A percentile compares a stretch with the other conserved stretches of the same genome.
Conservation (phyloP, 495 filamentous ascomycete species). For the Penicillium parvum region DNA sequence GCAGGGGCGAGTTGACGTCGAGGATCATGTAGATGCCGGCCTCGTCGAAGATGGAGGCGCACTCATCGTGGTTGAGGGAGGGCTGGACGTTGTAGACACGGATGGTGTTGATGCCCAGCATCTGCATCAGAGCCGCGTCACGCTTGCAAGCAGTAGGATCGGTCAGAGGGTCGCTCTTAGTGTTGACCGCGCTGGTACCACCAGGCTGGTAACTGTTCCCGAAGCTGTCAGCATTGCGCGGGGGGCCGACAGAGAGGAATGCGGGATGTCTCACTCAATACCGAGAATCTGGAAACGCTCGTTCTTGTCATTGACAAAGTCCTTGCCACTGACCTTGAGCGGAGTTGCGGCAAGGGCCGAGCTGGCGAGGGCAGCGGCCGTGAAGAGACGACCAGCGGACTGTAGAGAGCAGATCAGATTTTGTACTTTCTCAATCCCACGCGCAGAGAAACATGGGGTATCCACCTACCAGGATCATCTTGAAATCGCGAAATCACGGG, state of each 20-base stretch:
- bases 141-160: constrained; percentile 72
- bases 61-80: constrained; percentile 77
- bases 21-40: constrained; percentile 68
- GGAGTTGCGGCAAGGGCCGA: constrained; percentile 64
- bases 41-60: constrained; percentile 86
- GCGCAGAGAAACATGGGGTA: no score
- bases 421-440: no score
- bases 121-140: constrained; percentile 90
- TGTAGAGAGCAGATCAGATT: no score
- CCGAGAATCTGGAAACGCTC: constrained; percentile 86
- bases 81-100: constrained; percentile 92
- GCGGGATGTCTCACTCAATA: constrained; percentile 56
- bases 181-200: constrained; percentile 74
- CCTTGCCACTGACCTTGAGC: constrained; percentile 66
- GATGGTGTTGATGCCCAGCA: constrained; percentile 83
- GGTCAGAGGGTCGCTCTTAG: constrained; percentile 67
- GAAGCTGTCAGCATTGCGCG: constrained; percentile 11
- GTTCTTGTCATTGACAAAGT: constrained; percentile 79
- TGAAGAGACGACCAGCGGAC: constrained; percentile 30
- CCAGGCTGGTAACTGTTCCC: constrained; percentile 76
- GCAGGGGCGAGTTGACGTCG: constrained; percentile 90
- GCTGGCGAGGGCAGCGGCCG: constrained; percentile 40
- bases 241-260: neutral
- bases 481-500: constrained; percentile 5
- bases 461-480: constrained; percentile 22